A percentile compares a stretch with the other conserved stretches of the same genome.
phyloP scores from a whole-genome alignment of 306 rosid species.

The Astragalus glycyphyllos region DNA sequence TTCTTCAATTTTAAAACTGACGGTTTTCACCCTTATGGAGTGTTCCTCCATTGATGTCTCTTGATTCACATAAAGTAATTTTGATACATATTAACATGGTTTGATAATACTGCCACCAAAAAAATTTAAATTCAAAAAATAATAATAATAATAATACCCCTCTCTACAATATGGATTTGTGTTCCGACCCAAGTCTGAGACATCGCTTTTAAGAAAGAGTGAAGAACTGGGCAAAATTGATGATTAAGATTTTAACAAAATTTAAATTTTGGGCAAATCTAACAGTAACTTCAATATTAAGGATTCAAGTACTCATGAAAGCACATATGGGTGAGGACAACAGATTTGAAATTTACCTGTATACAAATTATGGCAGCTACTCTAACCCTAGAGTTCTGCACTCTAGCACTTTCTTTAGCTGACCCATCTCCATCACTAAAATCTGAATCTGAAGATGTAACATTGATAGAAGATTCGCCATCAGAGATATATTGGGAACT shows the following conservation, averaged over 20 bases:
- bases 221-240: neutral
- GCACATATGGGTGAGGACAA: constrained; percentile 27
- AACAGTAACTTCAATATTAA: constrained; percentile 27
- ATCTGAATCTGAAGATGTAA: constrained; percentile 89
- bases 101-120: constrained; percentile 19
- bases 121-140: neutral
- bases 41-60: neutral
- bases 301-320: constrained; percentile 17
- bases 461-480: constrained; percentile 64
- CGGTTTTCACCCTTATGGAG: constrained; percentile 13
- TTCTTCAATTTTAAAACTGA: constrained; percentile 22
- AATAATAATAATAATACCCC: constrained; percentile 8
- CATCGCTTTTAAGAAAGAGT: neutral
- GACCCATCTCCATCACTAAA: constrained; percentile 86
- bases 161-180: too few relatives aligned
- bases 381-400: constrained; percentile 71
- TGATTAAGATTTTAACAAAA: constrained; percentile 9
- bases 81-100: neutral
- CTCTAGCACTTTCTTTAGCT: constrained; percentile 56
- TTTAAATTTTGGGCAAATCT: constrained; percentile 31
- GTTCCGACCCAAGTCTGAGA: too few relatives aligned
- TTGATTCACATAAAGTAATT: constrained; percentile 17
- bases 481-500: constrained; percentile 53
- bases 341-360: constrained; percentile 63
- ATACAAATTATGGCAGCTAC: constrained; percentile 84